Percentiles rank a stretch among this genome's conserved stretches.
phyloP scores from a whole-genome alignment of 129 eudicot species.

The Tagetes erecta region DNA sequence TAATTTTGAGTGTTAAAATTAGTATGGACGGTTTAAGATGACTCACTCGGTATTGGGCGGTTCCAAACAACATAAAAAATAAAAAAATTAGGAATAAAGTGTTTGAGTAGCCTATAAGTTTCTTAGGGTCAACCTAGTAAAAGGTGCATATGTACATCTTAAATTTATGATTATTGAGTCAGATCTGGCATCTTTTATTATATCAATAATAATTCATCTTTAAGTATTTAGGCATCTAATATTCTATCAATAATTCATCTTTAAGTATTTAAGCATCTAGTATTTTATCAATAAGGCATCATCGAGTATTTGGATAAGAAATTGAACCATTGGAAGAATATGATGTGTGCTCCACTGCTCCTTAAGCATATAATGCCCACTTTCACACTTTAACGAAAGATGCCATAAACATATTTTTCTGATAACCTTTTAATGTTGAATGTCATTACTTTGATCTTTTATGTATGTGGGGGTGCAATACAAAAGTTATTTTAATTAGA shows the following conservation, averaged over 20 bases:
- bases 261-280: neutral
- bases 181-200: neutral
- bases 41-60: no score
- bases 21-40: no score
- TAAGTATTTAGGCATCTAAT: neutral
- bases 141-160: neutral
- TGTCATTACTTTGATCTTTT: neutral
- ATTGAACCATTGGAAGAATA: conserved; percentile 6
- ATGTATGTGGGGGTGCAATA: neutral
- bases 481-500: neutral
- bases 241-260: neutral
- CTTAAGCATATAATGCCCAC: conserved; percentile 22
- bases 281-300: neutral
- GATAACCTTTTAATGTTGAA: neutral
- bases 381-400: conserved; percentile 10
- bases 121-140: conserved; percentile 2
- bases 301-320: no score
- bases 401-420: conserved; percentile 13
- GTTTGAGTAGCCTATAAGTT: neutral
- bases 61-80: no score
- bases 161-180: conserved; percentile 4
- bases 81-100: neutral
- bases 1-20: no score
- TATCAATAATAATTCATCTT: neutral
- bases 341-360: conserved; percentile 14